These are phyloP conservation scores for Paramecium biaurelia DNA, from an alignment of 73 alveolate genomes.

Conservation along the genomic window DNA sequence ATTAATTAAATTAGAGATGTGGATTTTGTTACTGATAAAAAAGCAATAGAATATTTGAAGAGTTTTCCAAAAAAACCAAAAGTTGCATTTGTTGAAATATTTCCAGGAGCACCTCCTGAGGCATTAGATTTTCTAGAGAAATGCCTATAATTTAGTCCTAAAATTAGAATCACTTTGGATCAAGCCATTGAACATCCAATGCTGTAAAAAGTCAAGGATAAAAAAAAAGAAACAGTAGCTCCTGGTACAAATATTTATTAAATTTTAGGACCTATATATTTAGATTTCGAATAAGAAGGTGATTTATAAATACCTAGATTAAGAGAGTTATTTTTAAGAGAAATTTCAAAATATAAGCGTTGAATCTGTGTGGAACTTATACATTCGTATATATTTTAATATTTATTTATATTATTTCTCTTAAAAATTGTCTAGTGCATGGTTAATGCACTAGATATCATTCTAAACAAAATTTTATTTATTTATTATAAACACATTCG, in stretches of 20 bases:
- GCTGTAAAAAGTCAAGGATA: conserved; percentile 55
- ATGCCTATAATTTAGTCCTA: conserved; percentile 81
- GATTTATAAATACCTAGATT: conserved; percentile 63
- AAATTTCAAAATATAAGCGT: conserved; percentile 60
- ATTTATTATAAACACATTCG: not conserved
- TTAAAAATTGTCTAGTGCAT: not conserved
- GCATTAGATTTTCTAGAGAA: conserved; percentile 77
- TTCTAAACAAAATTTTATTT: not conserved
- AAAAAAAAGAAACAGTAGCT: conserved; percentile 61
- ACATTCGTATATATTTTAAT: not conserved
- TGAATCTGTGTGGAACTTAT: not conserved
- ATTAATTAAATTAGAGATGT: not conserved
- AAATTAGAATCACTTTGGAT: conserved; percentile 83
- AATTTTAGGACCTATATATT: conserved; percentile 47
- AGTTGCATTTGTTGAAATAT: conserved; percentile 71
- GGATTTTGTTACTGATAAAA: conserved; percentile 85
- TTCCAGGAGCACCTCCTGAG: conserved; percentile 78
- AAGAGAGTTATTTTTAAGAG: conserved; percentile 66
- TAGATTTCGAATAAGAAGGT: conserved; percentile 65
- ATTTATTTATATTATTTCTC: not conserved
- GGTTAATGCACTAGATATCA: no score
- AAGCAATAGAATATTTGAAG: conserved; percentile 85
- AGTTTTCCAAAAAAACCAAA: conserved; percentile 73
- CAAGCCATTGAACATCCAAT: conserved; percentile 86
- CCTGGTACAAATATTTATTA: conserved; percentile 2